Percentiles rank a stretch among this genome's conserved stretches.
Conservation (phyloP, 441 rosid genomes). For the Croton setiger region DNA sequence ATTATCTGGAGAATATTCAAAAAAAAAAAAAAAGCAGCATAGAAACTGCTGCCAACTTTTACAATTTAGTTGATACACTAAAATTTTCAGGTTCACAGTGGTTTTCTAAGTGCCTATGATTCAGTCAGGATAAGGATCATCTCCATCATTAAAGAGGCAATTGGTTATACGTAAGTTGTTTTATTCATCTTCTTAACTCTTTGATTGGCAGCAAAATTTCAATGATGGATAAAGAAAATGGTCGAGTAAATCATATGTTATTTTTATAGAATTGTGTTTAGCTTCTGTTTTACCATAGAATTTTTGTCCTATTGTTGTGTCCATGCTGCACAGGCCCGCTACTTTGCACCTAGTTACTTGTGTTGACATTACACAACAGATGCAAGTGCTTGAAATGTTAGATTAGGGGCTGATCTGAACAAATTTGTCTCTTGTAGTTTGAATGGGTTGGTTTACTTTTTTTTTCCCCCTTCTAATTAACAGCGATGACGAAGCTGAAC, state of each 20-base stretch:
- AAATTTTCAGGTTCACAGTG: constrained; percentile 76
- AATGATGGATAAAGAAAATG: constrained; percentile 6
- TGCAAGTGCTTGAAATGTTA: not conserved
- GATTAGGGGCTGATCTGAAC: not conserved
- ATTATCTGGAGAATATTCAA: not conserved
- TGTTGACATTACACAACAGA: not conserved
- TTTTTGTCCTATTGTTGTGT: not conserved
- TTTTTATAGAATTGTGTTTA: not conserved
- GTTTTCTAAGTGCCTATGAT: constrained; percentile 86
- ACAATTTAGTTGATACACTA: constrained; percentile 10
- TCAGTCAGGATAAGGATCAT: constrained; percentile 82
- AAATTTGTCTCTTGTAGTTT: not conserved
- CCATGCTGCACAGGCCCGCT: not conserved
- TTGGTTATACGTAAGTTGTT: constrained; percentile 59
- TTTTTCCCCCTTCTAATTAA: not conserved
- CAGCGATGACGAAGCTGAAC: constrained; percentile 59
- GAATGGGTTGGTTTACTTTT: not conserved
- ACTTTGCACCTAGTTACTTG: not conserved
- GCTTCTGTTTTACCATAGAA: constrained; percentile 1
- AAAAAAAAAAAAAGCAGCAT: not conserved
- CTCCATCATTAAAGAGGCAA: constrained; percentile 61
- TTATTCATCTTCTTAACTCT: constrained; percentile 14
- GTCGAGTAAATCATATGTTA: not conserved
- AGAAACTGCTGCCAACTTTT: constrained; percentile 8
- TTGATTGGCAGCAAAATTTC: not conserved